Conservation (phyloP, 163 green algal species). For the Volvox carteri region DNA sequence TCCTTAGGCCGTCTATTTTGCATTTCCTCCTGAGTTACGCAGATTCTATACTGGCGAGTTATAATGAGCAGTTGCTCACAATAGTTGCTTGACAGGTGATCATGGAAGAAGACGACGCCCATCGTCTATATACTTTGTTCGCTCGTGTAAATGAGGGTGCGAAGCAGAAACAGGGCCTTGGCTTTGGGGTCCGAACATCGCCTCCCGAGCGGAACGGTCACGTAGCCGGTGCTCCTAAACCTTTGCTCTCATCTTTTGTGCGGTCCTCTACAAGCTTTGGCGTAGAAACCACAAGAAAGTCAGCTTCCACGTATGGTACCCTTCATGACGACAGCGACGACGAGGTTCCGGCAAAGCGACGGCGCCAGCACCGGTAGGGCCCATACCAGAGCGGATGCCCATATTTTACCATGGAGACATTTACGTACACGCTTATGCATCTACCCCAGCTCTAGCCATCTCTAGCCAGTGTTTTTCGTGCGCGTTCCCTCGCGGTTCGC, state of each 20-base stretch:
- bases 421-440: too few relatives aligned
- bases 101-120: constrained; percentile 53
- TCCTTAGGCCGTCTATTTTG: too few relatives aligned
- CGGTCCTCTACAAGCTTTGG: constrained; percentile 4
- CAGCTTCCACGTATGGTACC: not conserved
- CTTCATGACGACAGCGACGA: constrained; percentile 12
- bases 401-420: too few relatives aligned
- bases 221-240: not conserved
- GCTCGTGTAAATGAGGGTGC: constrained; percentile 33
- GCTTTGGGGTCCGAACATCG: constrained; percentile 11
- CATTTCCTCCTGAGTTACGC: too few relatives aligned
- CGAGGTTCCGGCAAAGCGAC: constrained; percentile 5
- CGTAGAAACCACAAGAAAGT: not conserved
- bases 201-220: not conserved
- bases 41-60: too few relatives aligned
- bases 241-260: constrained; percentile 39
- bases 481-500: too few relatives aligned
- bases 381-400: not conserved
- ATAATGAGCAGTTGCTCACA: too few relatives aligned
- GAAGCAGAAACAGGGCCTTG: constrained; percentile 46
- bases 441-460: too few relatives aligned
- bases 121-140: constrained; percentile 50
- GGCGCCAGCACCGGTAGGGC: constrained; percentile 12
- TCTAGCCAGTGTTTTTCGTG: too few relatives aligned
- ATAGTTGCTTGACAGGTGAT: not conserved